Evolutionary conservation across 305 asterid species (phyloP).

Genomic region (Vinca major): DNA sequence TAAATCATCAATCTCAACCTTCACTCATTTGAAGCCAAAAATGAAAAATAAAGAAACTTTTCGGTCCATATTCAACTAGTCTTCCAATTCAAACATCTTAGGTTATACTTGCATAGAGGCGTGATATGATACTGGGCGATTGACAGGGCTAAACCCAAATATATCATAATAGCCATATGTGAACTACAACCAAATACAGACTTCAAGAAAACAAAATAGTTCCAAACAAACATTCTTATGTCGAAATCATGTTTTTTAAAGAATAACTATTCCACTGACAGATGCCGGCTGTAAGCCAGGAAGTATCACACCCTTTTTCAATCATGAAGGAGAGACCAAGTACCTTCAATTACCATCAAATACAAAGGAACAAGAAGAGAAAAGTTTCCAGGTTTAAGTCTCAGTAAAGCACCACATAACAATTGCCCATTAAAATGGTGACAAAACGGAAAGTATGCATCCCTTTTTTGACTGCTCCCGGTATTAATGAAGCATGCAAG

Average conservation of each 20-base stretch:
- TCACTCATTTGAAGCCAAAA: background rate
- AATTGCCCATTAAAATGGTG: background rate
- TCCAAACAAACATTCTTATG: background rate
- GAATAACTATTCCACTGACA: background rate
- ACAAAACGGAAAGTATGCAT: background rate
- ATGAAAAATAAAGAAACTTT: background rate
- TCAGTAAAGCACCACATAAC: slow-evolving; percentile 2
- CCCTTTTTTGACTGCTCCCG: background rate
- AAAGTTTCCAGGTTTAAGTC: background rate
- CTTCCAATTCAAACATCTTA: background rate
- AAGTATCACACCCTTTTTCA: background rate
- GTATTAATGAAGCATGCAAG: background rate
- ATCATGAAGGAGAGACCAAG: background rate
- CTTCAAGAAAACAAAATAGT: too few relatives aligned
- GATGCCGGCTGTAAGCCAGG: background rate
- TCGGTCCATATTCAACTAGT: slow-evolving; percentile 1
- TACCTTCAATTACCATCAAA: background rate
- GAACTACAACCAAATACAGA: too few relatives aligned
- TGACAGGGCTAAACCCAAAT: background rate
- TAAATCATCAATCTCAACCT: background rate
- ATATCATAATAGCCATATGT: background rate
- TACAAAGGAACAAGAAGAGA: background rate
- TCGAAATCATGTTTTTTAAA: background rate
- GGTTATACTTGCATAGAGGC: too few relatives aligned
- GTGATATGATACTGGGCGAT: too few relatives aligned